Evolutionary conservation across 768 basidiomycete species (phyloP).

Genomic region (Pleurotus djamor): DNA sequence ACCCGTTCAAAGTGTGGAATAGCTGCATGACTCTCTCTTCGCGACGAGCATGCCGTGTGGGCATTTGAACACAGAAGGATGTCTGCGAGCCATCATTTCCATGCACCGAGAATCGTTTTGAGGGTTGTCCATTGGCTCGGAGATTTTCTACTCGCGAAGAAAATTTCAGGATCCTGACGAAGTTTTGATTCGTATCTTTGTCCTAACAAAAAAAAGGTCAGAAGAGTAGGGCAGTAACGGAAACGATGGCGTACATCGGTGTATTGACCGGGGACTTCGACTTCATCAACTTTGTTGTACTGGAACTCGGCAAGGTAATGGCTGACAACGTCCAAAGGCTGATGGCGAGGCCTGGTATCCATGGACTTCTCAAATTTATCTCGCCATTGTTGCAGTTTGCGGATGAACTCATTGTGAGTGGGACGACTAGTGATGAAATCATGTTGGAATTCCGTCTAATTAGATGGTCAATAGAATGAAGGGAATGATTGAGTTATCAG

Average conservation of each 20-base stretch:
- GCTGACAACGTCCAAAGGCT: constrained; percentile 82
- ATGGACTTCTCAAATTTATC: constrained; percentile 85
- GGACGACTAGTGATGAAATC: constrained; percentile 84
- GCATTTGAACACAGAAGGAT: constrained; percentile 89
- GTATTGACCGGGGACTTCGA: constrained; percentile 99
- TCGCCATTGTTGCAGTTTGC: constrained; percentile 88
- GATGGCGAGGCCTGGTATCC: constrained; percentile 79
- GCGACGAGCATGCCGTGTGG: constrained; percentile 81
- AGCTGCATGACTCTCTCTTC: constrained; percentile 93
- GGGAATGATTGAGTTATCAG: constrained; percentile 1
- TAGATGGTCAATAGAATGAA: not conserved
- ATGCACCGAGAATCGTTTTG: constrained; percentile 87
- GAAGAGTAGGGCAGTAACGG: not conserved
- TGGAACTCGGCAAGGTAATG: constrained; percentile 98
- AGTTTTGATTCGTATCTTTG: constrained; percentile 90
- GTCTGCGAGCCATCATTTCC: constrained; percentile 89
- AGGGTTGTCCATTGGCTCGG: constrained; percentile 81
- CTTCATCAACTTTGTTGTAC: constrained; percentile 95
- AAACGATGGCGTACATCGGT: constrained; percentile 65
- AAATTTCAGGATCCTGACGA: constrained; percentile 89
- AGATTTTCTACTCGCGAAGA: constrained; percentile 88
- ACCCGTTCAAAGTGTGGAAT: constrained; percentile 95
- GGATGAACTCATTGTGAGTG: constrained; percentile 83
- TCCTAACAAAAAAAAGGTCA: constrained; percentile 50
- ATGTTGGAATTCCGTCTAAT: constrained; percentile 84